Evolutionary conservation across 352 stramenopile genomes (phyloP).

Genomic region (Plasmopara muralis): DNA sequence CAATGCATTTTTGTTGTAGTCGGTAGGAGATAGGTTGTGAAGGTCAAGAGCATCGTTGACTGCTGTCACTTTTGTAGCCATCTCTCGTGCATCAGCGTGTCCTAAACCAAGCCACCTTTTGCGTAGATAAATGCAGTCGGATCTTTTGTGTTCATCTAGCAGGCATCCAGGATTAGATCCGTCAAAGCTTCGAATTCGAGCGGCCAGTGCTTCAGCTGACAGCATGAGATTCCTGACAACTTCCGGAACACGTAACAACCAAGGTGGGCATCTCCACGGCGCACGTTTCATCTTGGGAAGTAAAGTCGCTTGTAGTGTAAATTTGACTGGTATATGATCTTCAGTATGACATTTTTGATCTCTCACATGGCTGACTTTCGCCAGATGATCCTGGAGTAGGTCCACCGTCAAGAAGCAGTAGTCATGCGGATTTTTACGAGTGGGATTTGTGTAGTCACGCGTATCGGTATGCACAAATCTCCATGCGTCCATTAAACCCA

Average conservation of each 20-base stretch:
- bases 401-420: constrained; percentile 16
- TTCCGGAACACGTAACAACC: too few species aligned
- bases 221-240: too few species aligned
- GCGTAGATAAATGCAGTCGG: constrained; percentile 12
- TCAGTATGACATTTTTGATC: constrained; percentile 17
- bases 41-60: constrained; percentile 8
- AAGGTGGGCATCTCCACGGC: constrained; percentile 5
- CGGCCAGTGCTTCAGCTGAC: too few species aligned
- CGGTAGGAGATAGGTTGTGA: background rate
- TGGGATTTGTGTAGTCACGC: constrained; percentile 7
- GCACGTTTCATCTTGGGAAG: background rate
- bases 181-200: too few species aligned
- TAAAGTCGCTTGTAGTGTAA: constrained; percentile 1
- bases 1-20: constrained; percentile 2
- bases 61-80: background rate
- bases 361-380: constrained; percentile 2
- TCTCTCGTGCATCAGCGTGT: background rate
- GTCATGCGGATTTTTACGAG: constrained; percentile 6
- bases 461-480: constrained; percentile 7
- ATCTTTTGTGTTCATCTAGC: constrained; percentile 12
- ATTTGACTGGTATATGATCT: constrained; percentile 9
- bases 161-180: constrained; percentile 13
- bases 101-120: constrained; percentile 5
- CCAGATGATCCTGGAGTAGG: constrained; percentile 10
- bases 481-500: constrained; percentile 11